Evolutionary conservation across 257 asterid species (phyloP), one percentile per base, ranked within the genome.

Genomic region (Solanum okadae): DNA sequence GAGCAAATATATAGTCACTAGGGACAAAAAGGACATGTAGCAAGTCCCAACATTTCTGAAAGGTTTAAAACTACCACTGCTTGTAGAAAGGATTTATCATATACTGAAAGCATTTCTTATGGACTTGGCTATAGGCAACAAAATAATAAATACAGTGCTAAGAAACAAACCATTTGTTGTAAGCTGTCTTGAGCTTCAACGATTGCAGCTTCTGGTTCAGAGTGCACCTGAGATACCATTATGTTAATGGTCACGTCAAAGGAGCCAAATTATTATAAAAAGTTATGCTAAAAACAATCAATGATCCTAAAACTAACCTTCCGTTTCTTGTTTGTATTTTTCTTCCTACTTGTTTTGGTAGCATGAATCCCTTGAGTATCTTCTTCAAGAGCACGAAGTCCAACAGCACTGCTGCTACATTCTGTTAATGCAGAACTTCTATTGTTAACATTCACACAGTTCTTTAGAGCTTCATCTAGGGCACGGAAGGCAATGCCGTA

Each of bases 391-490:
- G 88, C 92, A 81, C 93, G 94, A 87, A 95, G 89, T 88, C 93
- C 93, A 86, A 92, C 87, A 87, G 94, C 88, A 88, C 90, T 91
- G 87, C 93, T 92, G 89, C 91, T 90, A 90, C 89, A 89, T 88
- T 93, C 98, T 49, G 70, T 49, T 49, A 82, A 49, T 83, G 88
- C 90, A 87, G 93, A 91, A 89, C 75, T 91, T 91, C 93, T 92
- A 89, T 96, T 96, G 88, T 96, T 96, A 61, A 94, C 94, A 91
- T 94, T 92, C 87, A 96, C 98, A 88, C 98, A 96, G 91, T 89
- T 92, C 94, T 93, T 95, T 87, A 97, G 90, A 89, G 96, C 95
- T 88, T 96, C 98, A 90, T 95, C 96, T 79, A 97, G 90, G 87
- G 95, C 95, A 86, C 93, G 96, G 83, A 91, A 94, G 87, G 99